These are phyloP conservation scores for Entomortierella parvispora DNA, from an alignment of 192 early-diverging fungal species.

Conservation along the genomic window DNA sequence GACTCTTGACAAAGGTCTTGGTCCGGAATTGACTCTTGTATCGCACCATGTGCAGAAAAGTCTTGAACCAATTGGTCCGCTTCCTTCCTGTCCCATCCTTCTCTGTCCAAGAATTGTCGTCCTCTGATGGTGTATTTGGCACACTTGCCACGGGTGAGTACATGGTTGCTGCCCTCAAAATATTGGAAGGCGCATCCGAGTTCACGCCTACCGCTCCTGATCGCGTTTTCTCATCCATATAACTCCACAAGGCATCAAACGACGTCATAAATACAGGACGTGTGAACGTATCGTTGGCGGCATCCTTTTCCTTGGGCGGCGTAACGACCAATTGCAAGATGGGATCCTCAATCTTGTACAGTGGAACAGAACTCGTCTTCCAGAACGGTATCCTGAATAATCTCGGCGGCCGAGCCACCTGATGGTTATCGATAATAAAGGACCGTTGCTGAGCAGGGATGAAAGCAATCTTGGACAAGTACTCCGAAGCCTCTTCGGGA, in stretches of 20 bases:
- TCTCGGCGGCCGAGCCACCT: background rate
- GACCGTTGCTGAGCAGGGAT: background rate
- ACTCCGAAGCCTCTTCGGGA: slow-evolving; percentile 16
- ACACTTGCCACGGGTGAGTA: background rate
- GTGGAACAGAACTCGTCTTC: background rate
- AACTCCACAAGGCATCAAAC: slow-evolving; percentile 3
- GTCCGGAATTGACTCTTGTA: slow-evolving; percentile 1
- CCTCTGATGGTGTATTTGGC: background rate
- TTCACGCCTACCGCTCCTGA: background rate
- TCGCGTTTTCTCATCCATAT: background rate
- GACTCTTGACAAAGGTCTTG: slow-evolving; percentile 6
- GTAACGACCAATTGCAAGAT: slow-evolving; percentile 16
- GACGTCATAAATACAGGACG: slow-evolving; percentile 5
- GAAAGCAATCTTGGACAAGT: background rate
- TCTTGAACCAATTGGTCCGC: background rate
- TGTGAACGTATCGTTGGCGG: slow-evolving; percentile 5
- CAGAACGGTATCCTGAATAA: slow-evolving; percentile 14
- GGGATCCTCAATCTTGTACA: slow-evolving; percentile 6
- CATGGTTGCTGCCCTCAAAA: background rate
- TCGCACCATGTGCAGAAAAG: slow-evolving; percentile 6
- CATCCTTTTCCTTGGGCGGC: background rate
- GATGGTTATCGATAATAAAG: slow-evolving; percentile 10
- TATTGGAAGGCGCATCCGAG: slow-evolving; percentile 2
- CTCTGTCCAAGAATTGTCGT: no score
- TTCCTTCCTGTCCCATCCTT: background rate